A percentile compares a stretch with the other conserved stretches of the same genome.
Evolutionary conservation across 441 rosid species (phyloP).

Genomic region (Populus hybrid): DNA sequence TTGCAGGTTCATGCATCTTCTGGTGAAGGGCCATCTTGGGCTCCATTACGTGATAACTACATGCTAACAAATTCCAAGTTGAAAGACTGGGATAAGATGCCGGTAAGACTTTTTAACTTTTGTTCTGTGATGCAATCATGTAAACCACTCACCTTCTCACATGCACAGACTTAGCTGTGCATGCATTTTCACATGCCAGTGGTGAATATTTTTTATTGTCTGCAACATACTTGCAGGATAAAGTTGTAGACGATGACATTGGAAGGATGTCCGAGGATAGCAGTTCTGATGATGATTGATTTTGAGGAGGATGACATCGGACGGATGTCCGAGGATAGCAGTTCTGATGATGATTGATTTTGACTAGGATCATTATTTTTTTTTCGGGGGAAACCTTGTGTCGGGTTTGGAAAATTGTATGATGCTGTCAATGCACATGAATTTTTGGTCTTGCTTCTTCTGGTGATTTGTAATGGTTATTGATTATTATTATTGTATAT

Average conservation of each 20-base stretch:
- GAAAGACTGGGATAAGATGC: slow-evolving; percentile 88
- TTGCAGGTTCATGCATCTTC: slow-evolving; percentile 43
- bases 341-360: slow-evolving; percentile 56
- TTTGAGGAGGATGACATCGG: slow-evolving; percentile 36
- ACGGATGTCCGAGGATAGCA: slow-evolving; percentile 49
- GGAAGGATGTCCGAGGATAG: slow-evolving; percentile 51
- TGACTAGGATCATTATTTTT: neutral
- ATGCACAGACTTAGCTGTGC: too few relatives aligned
- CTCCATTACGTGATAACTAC: slow-evolving; percentile 87
- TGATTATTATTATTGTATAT: neutral
- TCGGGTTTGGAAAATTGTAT: neutral
- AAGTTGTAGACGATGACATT: slow-evolving; percentile 37
- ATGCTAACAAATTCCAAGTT: slow-evolving; percentile 87
- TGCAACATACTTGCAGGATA: slow-evolving; percentile 41
- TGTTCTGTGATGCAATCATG: neutral
- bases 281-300: slow-evolving; percentile 60
- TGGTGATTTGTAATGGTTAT: neutral
- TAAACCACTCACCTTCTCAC: neutral
- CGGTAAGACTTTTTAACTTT: slow-evolving; percentile 31
- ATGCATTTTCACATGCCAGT: too few relatives aligned
- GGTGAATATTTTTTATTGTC: neutral
- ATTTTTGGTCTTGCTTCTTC: neutral
- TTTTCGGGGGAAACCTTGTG: neutral
- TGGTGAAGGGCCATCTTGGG: slow-evolving; percentile 78
- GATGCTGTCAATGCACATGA: slow-evolving; percentile 3